Conservation (phyloP, 345 rosid genomes). For the Mangifera indica region DNA sequence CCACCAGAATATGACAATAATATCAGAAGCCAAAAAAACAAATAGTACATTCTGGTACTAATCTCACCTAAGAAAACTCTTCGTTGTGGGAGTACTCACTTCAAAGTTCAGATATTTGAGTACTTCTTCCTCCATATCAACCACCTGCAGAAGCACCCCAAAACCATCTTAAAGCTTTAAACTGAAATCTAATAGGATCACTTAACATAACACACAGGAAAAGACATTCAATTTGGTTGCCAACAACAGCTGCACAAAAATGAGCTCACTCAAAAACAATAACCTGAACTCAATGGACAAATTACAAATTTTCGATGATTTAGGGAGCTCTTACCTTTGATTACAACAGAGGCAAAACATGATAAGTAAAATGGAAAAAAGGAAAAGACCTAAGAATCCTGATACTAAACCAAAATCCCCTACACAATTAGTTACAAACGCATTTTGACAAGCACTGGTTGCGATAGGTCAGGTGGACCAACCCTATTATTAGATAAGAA, state of each 20-base stretch:
- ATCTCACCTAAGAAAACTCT: conserved; percentile 53
- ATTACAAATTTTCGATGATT: neutral
- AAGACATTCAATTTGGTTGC: neutral
- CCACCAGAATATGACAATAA: neutral
- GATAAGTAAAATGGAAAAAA: neutral
- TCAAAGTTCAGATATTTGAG: conserved; percentile 55
- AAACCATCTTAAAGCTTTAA: conserved; percentile 9
- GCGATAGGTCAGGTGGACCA: no score
- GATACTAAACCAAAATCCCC: no score
- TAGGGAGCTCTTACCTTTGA: neutral
- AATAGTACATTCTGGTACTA: neutral
- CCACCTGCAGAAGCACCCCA: conserved; percentile 39
- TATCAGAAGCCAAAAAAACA: neutral
- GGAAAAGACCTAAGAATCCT: no score
- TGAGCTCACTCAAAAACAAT: neutral
- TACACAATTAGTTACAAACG: no score
- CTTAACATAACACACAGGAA: neutral
- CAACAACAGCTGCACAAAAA: conserved; percentile 1
- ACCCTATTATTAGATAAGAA: no score
- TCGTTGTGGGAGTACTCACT: conserved; percentile 57
- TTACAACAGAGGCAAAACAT: neutral
- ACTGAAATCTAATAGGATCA: neutral
- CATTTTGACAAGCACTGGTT: no score
- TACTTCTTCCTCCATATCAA: conserved; percentile 57
- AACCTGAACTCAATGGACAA: neutral